These are phyloP conservation scores for Coprinopsis marcescibilis DNA, from an alignment of 768 basidiomycete species.

Conservation along the genomic window DNA sequence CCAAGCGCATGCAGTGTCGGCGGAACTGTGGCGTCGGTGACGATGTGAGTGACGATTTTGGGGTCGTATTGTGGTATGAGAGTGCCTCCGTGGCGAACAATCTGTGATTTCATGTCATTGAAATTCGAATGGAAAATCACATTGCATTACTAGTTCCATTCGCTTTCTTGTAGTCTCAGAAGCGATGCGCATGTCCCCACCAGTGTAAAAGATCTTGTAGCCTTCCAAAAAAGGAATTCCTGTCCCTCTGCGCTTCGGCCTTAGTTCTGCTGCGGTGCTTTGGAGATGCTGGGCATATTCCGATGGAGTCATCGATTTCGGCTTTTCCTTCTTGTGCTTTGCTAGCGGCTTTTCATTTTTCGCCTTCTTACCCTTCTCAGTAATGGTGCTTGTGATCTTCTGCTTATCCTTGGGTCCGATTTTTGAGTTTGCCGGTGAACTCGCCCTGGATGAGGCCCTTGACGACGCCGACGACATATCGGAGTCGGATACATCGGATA, in stretches of 20 bases:
- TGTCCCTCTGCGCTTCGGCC: constrained; percentile 9
- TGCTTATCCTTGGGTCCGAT: background rate
- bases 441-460: constrained; percentile 1
- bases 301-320: constrained; percentile 38
- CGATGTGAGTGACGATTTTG: constrained; percentile 56
- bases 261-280: constrained; percentile 19
- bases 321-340: constrained; percentile 34
- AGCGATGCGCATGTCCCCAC: constrained; percentile 52
- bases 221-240: constrained; percentile 39
- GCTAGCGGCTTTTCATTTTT: constrained; percentile 12
- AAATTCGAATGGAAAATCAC: constrained; percentile 1
- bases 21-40: constrained; percentile 38
- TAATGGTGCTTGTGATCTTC: background rate
- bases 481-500: constrained; percentile 28
- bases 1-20: constrained; percentile 39
- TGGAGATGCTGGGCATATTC: constrained; percentile 50
- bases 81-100: constrained; percentile 57
- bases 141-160: constrained; percentile 50
- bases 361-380: constrained; percentile 15
- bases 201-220: constrained; percentile 52
- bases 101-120: constrained; percentile 31
- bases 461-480: constrained; percentile 7
- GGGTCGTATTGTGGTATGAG: constrained; percentile 56
- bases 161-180: constrained; percentile 43
- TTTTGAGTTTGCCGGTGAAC: background rate